phyloP scores from a whole-genome alignment of 2,329 filamentous ascomycete genomes.

The Catunica adiposa region DNA sequence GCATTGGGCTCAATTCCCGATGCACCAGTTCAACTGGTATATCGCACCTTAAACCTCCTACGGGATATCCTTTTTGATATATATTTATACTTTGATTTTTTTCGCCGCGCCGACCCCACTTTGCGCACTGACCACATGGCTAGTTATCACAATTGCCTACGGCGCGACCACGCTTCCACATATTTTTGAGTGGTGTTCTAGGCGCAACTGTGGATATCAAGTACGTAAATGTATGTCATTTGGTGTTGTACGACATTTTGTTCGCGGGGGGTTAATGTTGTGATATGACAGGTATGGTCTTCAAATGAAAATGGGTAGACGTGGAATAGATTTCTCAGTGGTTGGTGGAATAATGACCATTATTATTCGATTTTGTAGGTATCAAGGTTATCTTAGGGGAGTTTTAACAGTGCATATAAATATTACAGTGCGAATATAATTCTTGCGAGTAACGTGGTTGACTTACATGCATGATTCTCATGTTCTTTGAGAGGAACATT shows the following conservation, averaged over 20 bases:
- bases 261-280: not conserved
- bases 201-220: not conserved
- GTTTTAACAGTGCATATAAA: no score
- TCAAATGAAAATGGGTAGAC: no score
- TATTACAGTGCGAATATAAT: no score
- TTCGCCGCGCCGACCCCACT: not conserved
- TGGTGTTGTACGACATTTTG: conserved; percentile 5
- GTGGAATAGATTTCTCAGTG: no score
- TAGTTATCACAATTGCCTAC: not conserved
- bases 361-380: no score
- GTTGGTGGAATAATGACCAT: no score
- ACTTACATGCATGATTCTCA: no score
- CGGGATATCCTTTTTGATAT: not conserved
- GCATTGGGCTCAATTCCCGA: conserved; percentile 18
- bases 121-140: not conserved
- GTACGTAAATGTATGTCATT: conserved; percentile 10
- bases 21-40: conserved; percentile 13
- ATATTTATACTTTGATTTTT: not conserved
- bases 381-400: no score
- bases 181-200: not conserved
- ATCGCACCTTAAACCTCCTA: not conserved
- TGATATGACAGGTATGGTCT: not conserved
- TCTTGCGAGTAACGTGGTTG: no score
- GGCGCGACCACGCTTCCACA: not conserved
- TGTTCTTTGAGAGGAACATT: no score